Evolutionary conservation across 75 land plant genomes (phyloP), one percentile per base, ranked within the genome.

Genomic region (Picea glauca): DNA sequence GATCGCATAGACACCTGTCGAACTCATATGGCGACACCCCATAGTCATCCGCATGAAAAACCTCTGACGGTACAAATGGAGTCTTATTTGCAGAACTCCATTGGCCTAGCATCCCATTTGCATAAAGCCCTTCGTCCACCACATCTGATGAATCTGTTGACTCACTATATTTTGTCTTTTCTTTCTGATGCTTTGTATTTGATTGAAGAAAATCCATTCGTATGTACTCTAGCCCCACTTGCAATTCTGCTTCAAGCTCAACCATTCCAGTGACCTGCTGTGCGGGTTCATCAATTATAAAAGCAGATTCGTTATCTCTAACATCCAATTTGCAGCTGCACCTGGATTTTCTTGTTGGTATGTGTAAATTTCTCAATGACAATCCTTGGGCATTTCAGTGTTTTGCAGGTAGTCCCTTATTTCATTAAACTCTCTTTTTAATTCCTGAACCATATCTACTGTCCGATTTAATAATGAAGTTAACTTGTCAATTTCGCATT

Each of bases 1-100:
- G n/a, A n/a, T n/a, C n/a, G n/a, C n/a, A n/a, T n/a, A n/a, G n/a
- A n/a, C n/a, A n/a, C n/a, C n/a, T n/a, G n/a, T n/a, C n/a, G n/a
- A n/a, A n/a, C n/a, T n/a, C n/a, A n/a, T n/a, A n/a, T n/a, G n/a
- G 72, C 32, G 72, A 67, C 5, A 67, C 72, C 14, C 72, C 72
- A 67, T 67, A 15, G 20, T 67, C 3, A 35, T 67, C 43, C 40
- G 1, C 7, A 67, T 67, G 46, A 38, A 38, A 67, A 38, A 35
- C 4, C 3, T 67, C 31, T 38, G 32, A 67, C 8, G 13, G 72
- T 17, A 4, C 46, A 38, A 15, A 1, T 33, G 43, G 72, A 14
- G 43, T 17, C 35, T 35, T 35, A 38, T 67, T 17, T 35, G 11
- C 72, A 35, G 72, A 67, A 17, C 72, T 67, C 38, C 38, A 38